A percentile compares a stretch with the other conserved stretches of the same genome.
Conservation (phyloP, 2,329 filamentous ascomycete genomes). For the Penicillium aurantiogriseum region DNA sequence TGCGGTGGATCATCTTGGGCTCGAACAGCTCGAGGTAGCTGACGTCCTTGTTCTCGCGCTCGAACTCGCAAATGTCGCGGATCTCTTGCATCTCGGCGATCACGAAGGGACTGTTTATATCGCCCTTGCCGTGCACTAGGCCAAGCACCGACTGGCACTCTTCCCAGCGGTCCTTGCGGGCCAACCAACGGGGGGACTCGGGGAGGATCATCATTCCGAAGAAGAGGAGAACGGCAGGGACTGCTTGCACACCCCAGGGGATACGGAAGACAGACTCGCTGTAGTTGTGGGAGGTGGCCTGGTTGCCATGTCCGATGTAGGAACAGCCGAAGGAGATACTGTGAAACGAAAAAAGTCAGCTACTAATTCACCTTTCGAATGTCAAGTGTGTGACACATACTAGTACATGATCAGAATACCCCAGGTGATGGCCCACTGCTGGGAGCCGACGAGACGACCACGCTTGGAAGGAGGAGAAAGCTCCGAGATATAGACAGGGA, state of each 20-base stretch:
- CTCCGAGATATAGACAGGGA: constrained; percentile 70
- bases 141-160: constrained; percentile 51
- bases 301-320: constrained; percentile 5
- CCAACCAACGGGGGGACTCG: constrained; percentile 63
- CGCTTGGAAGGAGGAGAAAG: constrained; percentile 57
- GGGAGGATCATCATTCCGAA: constrained; percentile 54
- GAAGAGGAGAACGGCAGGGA: constrained; percentile 60
- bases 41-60: constrained; percentile 66
- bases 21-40: constrained; percentile 70
- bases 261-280: constrained; percentile 58
- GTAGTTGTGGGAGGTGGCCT: constrained; percentile 31
- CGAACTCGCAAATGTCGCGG: constrained; percentile 69
- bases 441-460: constrained; percentile 66
- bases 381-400: constrained; percentile 58
- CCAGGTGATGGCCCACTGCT: constrained; percentile 75
- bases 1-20: constrained; percentile 72
- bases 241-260: constrained; percentile 64
- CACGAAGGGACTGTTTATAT: constrained; percentile 65
- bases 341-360: constrained; percentile 11
- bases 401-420: constrained; percentile 70
- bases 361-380: not conserved
- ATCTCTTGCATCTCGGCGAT: constrained; percentile 69
- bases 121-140: constrained; percentile 63
- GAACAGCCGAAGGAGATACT: constrained; percentile 42
- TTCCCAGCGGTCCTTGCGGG: constrained; percentile 60